A percentile compares a stretch with the other conserved stretches of the same genome.
Evolutionary conservation across 2,329 filamentous ascomycete genomes (phyloP).

Genomic region (Domatiomyces globalis): DNA sequence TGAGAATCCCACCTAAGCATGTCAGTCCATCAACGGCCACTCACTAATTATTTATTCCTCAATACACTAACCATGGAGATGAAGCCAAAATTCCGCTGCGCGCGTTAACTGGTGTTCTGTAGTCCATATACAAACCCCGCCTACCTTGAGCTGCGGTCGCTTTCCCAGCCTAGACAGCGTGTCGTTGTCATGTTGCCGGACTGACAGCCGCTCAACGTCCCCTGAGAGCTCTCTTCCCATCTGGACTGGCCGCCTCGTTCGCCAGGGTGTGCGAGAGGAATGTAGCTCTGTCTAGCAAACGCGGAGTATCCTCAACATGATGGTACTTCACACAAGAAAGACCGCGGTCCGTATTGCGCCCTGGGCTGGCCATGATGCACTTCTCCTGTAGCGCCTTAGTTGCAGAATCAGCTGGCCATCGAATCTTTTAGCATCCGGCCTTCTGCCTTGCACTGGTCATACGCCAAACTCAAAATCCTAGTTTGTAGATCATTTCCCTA

Average conservation of each 20-base stretch:
- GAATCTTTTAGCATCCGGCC: too few relatives aligned
- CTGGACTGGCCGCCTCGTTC: background rate
- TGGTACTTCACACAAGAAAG: background rate
- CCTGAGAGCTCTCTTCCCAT: background rate
- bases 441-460: too few relatives aligned
- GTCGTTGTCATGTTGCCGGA: conserved; percentile 1
- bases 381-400: background rate
- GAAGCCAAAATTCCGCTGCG: conserved; percentile 2
- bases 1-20: background rate
- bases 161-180: conserved; percentile 4
- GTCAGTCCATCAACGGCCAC: background rate
- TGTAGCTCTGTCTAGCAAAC: background rate
- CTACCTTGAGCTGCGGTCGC: conserved; percentile 6
- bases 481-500: too few relatives aligned
- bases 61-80: conserved; percentile 1
- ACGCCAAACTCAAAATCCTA: too few relatives aligned
- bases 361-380: background rate
- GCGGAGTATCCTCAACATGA: background rate
- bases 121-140: background rate
- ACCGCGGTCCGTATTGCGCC: background rate
- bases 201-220: background rate
- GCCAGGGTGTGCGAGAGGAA: background rate
- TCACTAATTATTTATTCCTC: background rate
- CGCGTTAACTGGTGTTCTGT: background rate
- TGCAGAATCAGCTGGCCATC: too few relatives aligned